Conservation (phyloP, 2,329 filamentous ascomycete genomes). For the Sordariomycetes sp. region DNA sequence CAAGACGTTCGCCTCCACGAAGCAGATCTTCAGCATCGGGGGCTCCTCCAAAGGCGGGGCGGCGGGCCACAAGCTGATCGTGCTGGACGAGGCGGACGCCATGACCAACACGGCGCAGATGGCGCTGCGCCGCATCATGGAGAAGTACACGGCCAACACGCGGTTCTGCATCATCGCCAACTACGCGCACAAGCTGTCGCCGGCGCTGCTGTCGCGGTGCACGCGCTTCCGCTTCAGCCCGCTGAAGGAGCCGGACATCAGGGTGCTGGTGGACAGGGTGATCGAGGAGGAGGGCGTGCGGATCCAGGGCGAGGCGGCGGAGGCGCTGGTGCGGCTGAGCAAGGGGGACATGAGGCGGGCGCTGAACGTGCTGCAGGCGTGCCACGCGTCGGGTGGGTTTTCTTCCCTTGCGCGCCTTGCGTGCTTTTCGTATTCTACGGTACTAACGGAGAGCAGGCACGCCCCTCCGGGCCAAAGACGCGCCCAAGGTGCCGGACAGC, state of each 20-base stretch:
- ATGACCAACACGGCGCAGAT: constrained; percentile 99
- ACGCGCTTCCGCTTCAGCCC: constrained; percentile 94
- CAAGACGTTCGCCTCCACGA: constrained; percentile 97
- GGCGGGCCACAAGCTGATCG: constrained; percentile 86
- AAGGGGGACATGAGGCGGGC: constrained; percentile 95
- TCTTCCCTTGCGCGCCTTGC: background rate
- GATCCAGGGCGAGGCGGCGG: constrained; percentile 70
- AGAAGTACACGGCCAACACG: constrained; percentile 97
- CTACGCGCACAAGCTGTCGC: constrained; percentile 95
- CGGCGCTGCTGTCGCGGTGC: constrained; percentile 83
- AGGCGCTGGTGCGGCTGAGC: constrained; percentile 75
- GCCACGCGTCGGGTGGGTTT: constrained; percentile 75
- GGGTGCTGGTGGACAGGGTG: constrained; percentile 77
- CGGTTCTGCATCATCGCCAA: constrained; percentile 98
- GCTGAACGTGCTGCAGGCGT: constrained; percentile 91
- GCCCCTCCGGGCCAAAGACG: constrained; percentile 51
- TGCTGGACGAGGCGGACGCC: constrained; percentile 96
- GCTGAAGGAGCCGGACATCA: constrained; percentile 79
- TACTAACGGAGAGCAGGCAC: constrained; percentile 38
- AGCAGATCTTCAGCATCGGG: constrained; percentile 73
- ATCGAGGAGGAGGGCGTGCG: constrained; percentile 78
- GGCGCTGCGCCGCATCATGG: constrained; percentile 94
- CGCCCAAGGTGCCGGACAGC: constrained; percentile 47
- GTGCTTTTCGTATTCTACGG: background rate
- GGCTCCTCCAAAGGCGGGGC: constrained; percentile 23